Evolutionary conservation across 2,329 filamentous ascomycete species (phyloP).

Genomic region (Grosmannia huntii): DNA sequence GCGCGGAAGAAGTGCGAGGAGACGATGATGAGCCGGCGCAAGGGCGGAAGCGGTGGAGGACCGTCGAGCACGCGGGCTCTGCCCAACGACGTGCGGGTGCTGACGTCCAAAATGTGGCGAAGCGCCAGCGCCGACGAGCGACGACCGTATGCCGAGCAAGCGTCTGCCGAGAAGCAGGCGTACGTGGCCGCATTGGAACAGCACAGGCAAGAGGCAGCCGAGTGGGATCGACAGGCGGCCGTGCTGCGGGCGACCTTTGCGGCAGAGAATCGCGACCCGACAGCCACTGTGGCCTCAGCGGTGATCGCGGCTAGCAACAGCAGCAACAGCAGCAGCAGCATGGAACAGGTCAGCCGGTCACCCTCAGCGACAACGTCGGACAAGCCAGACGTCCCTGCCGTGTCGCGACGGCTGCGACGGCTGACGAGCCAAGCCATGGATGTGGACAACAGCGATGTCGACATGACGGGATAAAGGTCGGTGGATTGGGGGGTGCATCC

Average conservation of each 20-base stretch:
- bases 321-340: conserved; percentile 16
- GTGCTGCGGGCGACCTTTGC: conserved; percentile 33
- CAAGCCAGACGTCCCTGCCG: conserved; percentile 9
- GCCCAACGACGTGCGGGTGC: conserved; percentile 72
- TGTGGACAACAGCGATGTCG: conserved; percentile 17
- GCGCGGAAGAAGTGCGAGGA: conserved; percentile 50
- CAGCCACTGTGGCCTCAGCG: conserved; percentile 3
- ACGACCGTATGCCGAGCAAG: conserved; percentile 65
- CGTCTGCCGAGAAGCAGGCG: conserved; percentile 53
- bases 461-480: conserved; percentile 14
- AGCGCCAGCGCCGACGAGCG: conserved; percentile 57
- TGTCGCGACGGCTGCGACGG: conserved; percentile 14
- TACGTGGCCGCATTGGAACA: conserved; percentile 45
- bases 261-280: conserved; percentile 33
- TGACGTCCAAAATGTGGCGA: conserved; percentile 86
- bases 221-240: conserved; percentile 60
- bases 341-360: conserved; percentile 14
- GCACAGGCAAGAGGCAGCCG: conserved; percentile 46
- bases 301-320: not conserved
- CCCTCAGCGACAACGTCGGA: conserved; percentile 12
- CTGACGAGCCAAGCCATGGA: not conserved
- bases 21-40: not conserved
- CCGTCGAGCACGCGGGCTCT: conserved; percentile 46
- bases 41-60: conserved; percentile 30
- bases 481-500: not conserved